Evolutionary conservation across 805 yeast species (phyloP), one percentile per base, ranked within the genome.

Genomic region (Yarrowia sp.): DNA sequence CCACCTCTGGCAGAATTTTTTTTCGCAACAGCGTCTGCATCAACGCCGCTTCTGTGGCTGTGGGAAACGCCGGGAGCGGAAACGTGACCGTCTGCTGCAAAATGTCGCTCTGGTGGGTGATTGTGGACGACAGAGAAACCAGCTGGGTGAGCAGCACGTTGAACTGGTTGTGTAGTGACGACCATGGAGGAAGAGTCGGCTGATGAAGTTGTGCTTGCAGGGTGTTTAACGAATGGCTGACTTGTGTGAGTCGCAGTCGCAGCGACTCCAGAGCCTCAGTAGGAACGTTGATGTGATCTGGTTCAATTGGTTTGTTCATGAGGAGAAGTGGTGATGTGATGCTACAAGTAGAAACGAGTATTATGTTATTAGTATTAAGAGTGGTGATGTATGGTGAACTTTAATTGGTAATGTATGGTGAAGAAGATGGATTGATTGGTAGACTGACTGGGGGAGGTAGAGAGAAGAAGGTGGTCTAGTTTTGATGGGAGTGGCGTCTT

Each of bases 1-100:
- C 90, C 2, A 94, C 96, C 70, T 93, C 98, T 0, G 99, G 98
- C 12, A 91, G 80, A 61, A 89, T 88, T 75, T 93, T 94, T 76
- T 93, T 95, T 69, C 98, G 83, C 69, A 95, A 77, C 69, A 95
- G 80, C 0, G 98, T 92, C 0, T 96, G 90, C 63, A 93, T 79
- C 42, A 95, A 81, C 1, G 92, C 90, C 73, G 90, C 93, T 71
- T 91, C 93, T 52, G 91, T 89, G 0, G 91, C 85, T 0, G 96
- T 86, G 9, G 98, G 98, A 75, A 94, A 95, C 20, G 84, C 83
- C 0, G 93, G 89, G 66, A 91, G 80, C 1, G 99, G 99, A 74
- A 86, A 94, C 1, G 87, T 93, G 64, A 90, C 92, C 0, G 96
- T 87, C 6, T 85, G 78, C 53, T 83, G 83, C 33, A 95, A 79